Conservation (phyloP, 176 grass and related monocot genomes). For the bread wheat (Triticum aestivum) region IWGSC_CS_RefSeq_v2.1 NC_057808.1:472029005-472029504, state of each 20-base stretch:
- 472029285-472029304: background rate
- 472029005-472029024: background rate
- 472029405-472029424: slow-evolving; percentile 64
- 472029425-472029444: slow-evolving; percentile 95
- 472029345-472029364: slow-evolving; percentile 32
- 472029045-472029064: slow-evolving; percentile 15
- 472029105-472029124: slow-evolving; percentile 22
- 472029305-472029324: background rate
- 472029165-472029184: background rate
- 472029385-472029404: slow-evolving; percentile 71
- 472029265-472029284: background rate
- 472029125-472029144: slow-evolving; percentile 41
- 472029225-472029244: too few species aligned
- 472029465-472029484: slow-evolving; percentile 84
- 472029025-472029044: background rate
- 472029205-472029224: background rate
- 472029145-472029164: background rate
- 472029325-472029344: slow-evolving; percentile 43
- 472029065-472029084: background rate
- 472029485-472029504: slow-evolving; percentile 70
- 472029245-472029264: background rate
- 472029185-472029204: slow-evolving; percentile 18
- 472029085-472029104: background rate
- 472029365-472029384: slow-evolving; percentile 72
- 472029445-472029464: slow-evolving; percentile 84